These are phyloP conservation scores for Cytospora leucostoma DNA, from an alignment of 2,329 filamentous ascomycete genomes.

Conservation along the genomic window DNA sequence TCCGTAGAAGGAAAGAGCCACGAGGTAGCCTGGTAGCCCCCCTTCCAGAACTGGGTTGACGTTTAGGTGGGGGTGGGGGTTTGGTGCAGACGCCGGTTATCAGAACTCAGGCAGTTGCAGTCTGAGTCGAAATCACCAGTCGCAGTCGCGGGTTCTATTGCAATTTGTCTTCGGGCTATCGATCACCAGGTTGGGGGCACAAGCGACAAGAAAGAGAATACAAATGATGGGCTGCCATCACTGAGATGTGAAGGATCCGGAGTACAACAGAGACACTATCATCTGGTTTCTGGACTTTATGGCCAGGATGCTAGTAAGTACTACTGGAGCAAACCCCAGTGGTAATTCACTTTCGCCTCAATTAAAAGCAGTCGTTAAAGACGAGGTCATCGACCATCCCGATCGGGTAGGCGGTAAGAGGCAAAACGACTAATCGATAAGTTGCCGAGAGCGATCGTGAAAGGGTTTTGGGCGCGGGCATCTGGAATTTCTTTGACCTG, in stretches of 20 bases:
- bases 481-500: constrained; percentile 11
- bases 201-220: constrained; percentile 8
- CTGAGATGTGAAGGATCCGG: not conserved
- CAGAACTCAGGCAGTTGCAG: not conserved
- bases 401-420: constrained; percentile 18
- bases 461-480: constrained; percentile 3
- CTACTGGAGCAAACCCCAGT: not conserved
- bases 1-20: constrained; percentile 8
- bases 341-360: not conserved
- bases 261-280: constrained; percentile 1
- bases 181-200: constrained; percentile 15
- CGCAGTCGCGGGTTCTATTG: not conserved
- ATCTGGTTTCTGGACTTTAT: not conserved
- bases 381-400: constrained; percentile 1
- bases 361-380: constrained; percentile 3
- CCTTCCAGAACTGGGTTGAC: not conserved
- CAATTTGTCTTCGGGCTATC: not conserved
- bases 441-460: not conserved
- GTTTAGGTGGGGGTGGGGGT: not conserved
- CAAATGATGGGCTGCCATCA: constrained; percentile 13
- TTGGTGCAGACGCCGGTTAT: not conserved
- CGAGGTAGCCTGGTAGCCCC: not conserved
- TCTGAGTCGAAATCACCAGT: too few relatives aligned
- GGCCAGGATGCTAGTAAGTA: not conserved
- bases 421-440: constrained; percentile 12